A percentile compares a stretch with the other conserved stretches of the same genome.
phyloP scores from a whole-genome alignment of 352 stramenopile species.

The Peronosclerospora sorghi region DNA sequence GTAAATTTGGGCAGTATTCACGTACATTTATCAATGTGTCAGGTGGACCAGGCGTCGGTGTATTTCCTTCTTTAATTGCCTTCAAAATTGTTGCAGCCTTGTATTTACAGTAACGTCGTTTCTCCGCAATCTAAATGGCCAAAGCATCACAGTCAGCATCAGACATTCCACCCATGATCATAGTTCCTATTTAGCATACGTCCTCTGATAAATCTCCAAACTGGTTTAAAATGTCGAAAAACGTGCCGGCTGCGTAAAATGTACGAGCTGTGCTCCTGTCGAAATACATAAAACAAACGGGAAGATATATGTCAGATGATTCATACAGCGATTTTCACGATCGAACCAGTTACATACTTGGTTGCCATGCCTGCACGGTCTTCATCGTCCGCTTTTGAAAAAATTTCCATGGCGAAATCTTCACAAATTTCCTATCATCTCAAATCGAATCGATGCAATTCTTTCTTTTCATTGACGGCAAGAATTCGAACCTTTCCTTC shows the following conservation, averaged over 20 bases:
- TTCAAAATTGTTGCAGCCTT: conserved; percentile 94
- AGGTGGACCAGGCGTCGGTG: conserved; percentile 69
- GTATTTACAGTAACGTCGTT: conserved; percentile 92
- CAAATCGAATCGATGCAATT: neutral
- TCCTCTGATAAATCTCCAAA: conserved; percentile 85
- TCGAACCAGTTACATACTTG: conserved; percentile 45
- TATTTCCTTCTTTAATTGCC: conserved; percentile 88
- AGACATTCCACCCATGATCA: neutral
- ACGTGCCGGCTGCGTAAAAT: conserved; percentile 93
- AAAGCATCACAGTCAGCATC: neutral
- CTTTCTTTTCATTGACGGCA: neutral
- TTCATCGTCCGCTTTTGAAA: conserved; percentile 90
- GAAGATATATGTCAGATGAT: neutral
- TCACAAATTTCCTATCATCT: conserved; percentile 60
- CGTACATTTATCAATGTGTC: conserved; percentile 32
- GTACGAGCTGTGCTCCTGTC: conserved; percentile 86
- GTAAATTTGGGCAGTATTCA: neutral
- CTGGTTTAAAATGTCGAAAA: conserved; percentile 95
- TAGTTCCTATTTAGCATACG: conserved; percentile 18
- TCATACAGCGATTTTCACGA: neutral
- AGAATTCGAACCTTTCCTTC: conserved; percentile 64
- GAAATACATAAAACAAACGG: neutral
- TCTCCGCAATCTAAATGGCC: conserved; percentile 57
- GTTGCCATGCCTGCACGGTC: conserved; percentile 83
- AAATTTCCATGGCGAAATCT: conserved; percentile 88